Base-by-base conservation (phyloP, 2,329 filamentous ascomycete species). In the Aureobasidium musti region DNA sequence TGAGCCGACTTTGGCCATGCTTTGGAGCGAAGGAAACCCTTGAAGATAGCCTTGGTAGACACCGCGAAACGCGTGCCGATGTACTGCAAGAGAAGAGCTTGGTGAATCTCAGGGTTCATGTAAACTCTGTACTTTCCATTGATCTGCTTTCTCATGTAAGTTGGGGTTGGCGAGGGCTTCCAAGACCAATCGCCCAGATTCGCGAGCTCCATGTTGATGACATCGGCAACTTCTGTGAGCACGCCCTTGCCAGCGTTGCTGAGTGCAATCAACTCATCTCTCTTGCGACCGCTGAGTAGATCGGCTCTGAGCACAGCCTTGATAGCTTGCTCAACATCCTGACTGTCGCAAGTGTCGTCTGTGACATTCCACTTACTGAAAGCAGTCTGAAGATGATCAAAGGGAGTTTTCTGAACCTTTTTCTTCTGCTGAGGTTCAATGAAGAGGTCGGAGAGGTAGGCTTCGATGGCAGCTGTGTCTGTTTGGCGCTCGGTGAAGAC, bases 61-160 rank as follows among this genome's bases (percentile, higher is more conserved):
- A 83, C 78, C 1, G 81, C 78, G 81, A 83, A 86, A 59, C 79
- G 79, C 4, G 82, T 74, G 6, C 84, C 84, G 41, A 87, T 77
- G 68, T 81, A 84, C 52, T 86, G 82, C 2, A 86, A 73, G 28
- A 87, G 78, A 8, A 87, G 79, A 1, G 82, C 81, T 69, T 86
- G 82, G 8, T 86, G 79, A 23, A 86, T 76, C 68, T 88, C 86
- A 69, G 85, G 83, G 59, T 87, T 83, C 78, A 86, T 84, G 71
- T 81, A 86, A 30, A 87, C 82, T 1, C 85, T 79, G 71, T 87
- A 88, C 67, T 84, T 83, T 3, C 83, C 83, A 69, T 85, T 86
- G 41, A 86, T 72, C 61, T 85, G 82, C 8, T 82, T 80, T 41
- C 83, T 79, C 77, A 82, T 81, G 53, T 83, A 78, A 2, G 86